Percentiles rank a stretch among this genome's conserved stretches.
Evolutionary conservation across 441 rosid species (phyloP).

Genomic region (Breynia disticha): DNA sequence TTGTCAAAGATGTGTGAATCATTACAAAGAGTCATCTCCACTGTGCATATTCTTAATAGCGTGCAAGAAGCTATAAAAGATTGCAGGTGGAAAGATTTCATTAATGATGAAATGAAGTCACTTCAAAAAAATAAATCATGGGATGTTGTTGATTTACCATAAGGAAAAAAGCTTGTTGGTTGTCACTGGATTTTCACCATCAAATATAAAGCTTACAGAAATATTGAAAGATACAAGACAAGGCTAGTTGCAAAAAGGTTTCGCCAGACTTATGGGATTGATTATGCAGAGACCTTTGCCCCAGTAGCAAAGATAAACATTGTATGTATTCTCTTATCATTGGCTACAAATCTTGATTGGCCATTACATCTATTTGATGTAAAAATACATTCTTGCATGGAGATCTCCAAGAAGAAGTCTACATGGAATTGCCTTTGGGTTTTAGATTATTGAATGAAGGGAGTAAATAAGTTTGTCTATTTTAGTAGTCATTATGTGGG

Average conservation of each 20-base stretch:
- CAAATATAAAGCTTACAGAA: not conserved
- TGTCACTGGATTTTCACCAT: not conserved
- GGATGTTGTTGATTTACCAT: not conserved
- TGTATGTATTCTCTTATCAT: not conserved
- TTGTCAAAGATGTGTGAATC: not conserved
- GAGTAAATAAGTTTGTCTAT: not conserved
- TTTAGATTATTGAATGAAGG: not conserved
- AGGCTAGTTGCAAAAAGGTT: not conserved
- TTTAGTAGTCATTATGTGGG: not conserved
- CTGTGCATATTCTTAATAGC: not conserved
- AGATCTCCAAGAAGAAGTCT: slow-evolving; percentile 1
- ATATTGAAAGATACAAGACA: not conserved
- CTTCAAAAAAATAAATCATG: not conserved
- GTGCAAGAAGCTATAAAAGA: not conserved
- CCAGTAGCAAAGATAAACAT: not conserved
- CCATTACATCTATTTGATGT: not conserved
- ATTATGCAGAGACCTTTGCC: not conserved
- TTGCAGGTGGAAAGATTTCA: not conserved
- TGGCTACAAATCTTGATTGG: not conserved
- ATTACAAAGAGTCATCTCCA: slow-evolving; percentile 3
- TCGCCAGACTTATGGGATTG: not conserved
- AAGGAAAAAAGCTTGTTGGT: not conserved
- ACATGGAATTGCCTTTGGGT: not conserved
- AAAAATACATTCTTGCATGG: slow-evolving; percentile 4
- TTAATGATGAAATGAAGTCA: slow-evolving; percentile 1